A percentile compares a stretch with the other conserved stretches of the same genome.
These are phyloP conservation scores for Candida incommunis DNA, from an alignment of 805 yeast species.

Conservation along the genomic window DNA sequence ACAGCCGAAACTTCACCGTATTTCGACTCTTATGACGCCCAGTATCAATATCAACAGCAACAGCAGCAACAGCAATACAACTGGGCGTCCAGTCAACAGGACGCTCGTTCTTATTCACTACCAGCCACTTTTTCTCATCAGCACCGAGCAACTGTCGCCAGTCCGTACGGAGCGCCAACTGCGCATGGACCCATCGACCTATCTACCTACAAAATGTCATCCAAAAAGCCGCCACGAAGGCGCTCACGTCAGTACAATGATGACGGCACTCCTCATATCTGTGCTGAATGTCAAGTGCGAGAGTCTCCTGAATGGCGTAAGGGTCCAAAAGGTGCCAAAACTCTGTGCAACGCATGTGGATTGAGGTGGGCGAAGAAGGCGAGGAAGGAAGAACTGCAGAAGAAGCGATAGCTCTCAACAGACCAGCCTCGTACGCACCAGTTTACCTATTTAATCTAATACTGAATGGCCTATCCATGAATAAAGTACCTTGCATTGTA, in stretches of 20 bases:
- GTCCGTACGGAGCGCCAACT: background rate
- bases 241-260: slow-evolving; percentile 1
- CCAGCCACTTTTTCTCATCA: slow-evolving; percentile 8
- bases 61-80: slow-evolving; percentile 2
- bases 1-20: slow-evolving; percentile 9
- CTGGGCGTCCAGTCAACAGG: slow-evolving; percentile 2
- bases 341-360: slow-evolving; percentile 89
- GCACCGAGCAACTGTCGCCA: slow-evolving; percentile 3
- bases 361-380: slow-evolving; percentile 32
- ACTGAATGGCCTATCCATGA: no score
- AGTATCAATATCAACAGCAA: slow-evolving; percentile 2
- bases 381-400: slow-evolving; percentile 6
- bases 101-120: slow-evolving; percentile 10
- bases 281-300: slow-evolving; percentile 58
- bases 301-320: slow-evolving; percentile 89
- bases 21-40: slow-evolving; percentile 3
- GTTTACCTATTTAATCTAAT: background rate
- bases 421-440: no score
- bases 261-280: slow-evolving; percentile 18
- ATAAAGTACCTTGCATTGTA: no score
- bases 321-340: slow-evolving; percentile 73
- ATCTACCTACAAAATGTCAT: slow-evolving; percentile 8
- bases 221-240: slow-evolving; percentile 3
- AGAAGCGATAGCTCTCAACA: background rate
- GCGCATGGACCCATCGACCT: slow-evolving; percentile 7